Evolutionary conservation across 805 yeast species (phyloP).

Genomic region (Debaryomyces castellii): DNA sequence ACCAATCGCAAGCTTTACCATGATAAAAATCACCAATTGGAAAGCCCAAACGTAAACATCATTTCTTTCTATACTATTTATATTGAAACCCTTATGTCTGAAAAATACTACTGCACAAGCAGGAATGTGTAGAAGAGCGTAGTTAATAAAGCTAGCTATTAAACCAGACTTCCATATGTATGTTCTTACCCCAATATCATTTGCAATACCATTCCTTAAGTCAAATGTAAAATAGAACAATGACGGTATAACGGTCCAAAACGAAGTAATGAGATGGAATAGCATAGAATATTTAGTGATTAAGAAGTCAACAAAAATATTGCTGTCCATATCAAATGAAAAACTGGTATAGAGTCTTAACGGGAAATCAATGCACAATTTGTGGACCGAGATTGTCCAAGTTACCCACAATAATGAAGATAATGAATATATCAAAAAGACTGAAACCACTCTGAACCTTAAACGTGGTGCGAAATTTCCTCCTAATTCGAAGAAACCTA

Average conservation of each 20-base stretch:
- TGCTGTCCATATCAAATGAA: slow-evolving; percentile 1
- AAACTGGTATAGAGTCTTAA: slow-evolving; percentile 6
- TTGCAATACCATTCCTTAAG: slow-evolving; percentile 4
- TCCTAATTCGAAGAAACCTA: slow-evolving; percentile 3
- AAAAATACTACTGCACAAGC: slow-evolving; percentile 4
- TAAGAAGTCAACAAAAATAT: slow-evolving; percentile 7
- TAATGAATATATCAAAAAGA: slow-evolving; percentile 1
- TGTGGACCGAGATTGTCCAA: slow-evolving; percentile 21
- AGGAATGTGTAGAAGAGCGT: slow-evolving; percentile 11
- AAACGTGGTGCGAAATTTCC: slow-evolving; percentile 3
- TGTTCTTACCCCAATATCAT: slow-evolving; percentile 4
- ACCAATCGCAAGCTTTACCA: slow-evolving; percentile 10
- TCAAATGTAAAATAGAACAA: slow-evolving; percentile 4
- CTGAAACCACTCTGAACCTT: background rate
- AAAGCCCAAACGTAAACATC: slow-evolving; percentile 12
- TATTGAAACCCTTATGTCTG: slow-evolving; percentile 1
- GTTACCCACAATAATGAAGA: slow-evolving; percentile 12
- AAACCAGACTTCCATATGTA: slow-evolving; percentile 10
- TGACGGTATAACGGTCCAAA: slow-evolving; percentile 21
- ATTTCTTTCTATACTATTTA: slow-evolving; percentile 1
- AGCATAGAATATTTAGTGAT: slow-evolving; percentile 6
- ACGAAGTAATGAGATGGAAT: slow-evolving; percentile 15
- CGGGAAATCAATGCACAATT: slow-evolving; percentile 21
- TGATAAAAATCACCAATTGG: slow-evolving; percentile 9
- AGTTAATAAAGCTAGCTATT: slow-evolving; percentile 12